Conservation (phyloP, 2,329 filamentous ascomycete genomes). For the Penicillium italicum region DNA sequence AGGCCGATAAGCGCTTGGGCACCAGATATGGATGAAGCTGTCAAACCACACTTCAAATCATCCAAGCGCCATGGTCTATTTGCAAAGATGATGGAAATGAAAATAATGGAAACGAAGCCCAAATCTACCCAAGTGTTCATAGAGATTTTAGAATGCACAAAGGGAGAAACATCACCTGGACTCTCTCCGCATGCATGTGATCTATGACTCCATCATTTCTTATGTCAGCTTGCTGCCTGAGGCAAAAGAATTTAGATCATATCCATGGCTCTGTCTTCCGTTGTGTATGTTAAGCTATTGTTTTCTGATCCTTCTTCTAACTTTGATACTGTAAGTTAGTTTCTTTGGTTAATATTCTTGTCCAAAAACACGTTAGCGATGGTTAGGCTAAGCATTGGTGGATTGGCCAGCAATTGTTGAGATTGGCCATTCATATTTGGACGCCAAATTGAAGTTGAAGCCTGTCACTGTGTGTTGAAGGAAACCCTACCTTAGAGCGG, state of each 20-base stretch:
- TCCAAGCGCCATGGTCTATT: slow-evolving; percentile 2
- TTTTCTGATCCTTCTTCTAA: neutral
- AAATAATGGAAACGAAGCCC: neutral
- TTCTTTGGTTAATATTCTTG: too few relatives aligned
- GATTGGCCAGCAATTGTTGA: neutral
- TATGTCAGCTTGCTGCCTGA: neutral
- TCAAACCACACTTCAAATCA: neutral
- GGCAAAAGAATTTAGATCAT: neutral
- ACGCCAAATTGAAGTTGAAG: neutral
- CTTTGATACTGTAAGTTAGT: neutral
- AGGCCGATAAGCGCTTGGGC: slow-evolving; percentile 11
- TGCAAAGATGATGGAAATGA: neutral
- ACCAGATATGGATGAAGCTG: neutral
- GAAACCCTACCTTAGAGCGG: neutral
- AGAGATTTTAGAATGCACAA: neutral
- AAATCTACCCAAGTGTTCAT: neutral
- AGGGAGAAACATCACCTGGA: slow-evolving; percentile 1
- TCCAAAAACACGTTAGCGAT: too few relatives aligned
- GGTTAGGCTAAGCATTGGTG: neutral
- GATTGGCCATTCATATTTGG: neutral
- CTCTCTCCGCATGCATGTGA: slow-evolving; percentile 4
- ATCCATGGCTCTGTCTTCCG: neutral
- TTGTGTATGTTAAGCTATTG: neutral
- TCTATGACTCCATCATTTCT: neutral
- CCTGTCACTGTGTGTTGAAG: neutral